Evolutionary conservation across 2,329 filamentous ascomycete genomes (phyloP).

Genomic region (Aspergillus candidus): DNA sequence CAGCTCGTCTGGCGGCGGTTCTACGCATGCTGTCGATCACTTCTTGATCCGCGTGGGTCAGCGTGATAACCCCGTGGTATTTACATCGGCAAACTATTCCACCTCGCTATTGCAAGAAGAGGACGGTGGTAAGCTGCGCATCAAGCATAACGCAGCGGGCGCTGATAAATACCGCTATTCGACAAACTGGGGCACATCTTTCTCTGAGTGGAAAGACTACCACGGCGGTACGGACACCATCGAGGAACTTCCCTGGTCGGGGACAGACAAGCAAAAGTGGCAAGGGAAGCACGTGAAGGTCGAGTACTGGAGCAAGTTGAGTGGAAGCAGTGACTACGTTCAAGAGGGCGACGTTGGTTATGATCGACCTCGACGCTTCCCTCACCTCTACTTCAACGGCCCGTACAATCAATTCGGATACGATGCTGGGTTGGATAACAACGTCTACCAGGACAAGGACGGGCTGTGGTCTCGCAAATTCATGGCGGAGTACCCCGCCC

Average conservation of each 20-base stretch:
- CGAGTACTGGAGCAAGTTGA: constrained; percentile 57
- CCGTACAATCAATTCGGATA: constrained; percentile 60
- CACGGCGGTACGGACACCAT: constrained; percentile 47
- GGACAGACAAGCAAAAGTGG: constrained; percentile 55
- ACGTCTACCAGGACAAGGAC: constrained; percentile 46
- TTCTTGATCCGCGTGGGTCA: constrained; percentile 58
- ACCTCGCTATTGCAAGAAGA: constrained; percentile 45
- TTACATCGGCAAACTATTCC: constrained; percentile 56
- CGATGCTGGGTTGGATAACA: constrained; percentile 53
- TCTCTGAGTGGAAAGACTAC: constrained; percentile 55
- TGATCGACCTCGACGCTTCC: constrained; percentile 47
- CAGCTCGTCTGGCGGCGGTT: constrained; percentile 34
- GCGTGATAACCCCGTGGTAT: constrained; percentile 54
- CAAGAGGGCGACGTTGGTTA: constrained; percentile 53
- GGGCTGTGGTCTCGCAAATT: constrained; percentile 55
- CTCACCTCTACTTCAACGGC: constrained; percentile 58
- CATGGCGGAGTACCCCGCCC: constrained; percentile 58
- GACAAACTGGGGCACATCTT: constrained; percentile 55
- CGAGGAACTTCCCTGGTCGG: constrained; percentile 49
- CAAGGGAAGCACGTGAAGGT: constrained; percentile 56
- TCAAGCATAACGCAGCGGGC: constrained; percentile 56
- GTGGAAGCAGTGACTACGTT: constrained; percentile 55
- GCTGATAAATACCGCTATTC: constrained; percentile 59
- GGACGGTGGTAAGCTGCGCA: constrained; percentile 39
- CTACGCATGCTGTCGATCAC: constrained; percentile 52